Conservation (phyloP, 176 grass and related monocot species). For the Oryza meridionalis region DNA sequence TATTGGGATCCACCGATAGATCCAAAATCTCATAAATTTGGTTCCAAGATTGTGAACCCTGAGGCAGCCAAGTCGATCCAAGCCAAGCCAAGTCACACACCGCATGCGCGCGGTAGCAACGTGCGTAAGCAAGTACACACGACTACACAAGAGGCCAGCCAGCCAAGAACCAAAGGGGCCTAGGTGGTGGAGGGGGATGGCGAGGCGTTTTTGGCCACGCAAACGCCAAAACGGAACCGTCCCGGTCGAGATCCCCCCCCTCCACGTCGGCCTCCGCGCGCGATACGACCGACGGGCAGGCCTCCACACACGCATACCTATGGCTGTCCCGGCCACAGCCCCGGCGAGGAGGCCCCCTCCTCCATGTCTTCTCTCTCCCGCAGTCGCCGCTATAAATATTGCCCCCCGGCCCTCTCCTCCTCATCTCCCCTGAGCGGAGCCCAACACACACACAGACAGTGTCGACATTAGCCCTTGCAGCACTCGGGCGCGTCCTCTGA, state of each 20-base stretch:
- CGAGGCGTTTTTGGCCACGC: slow-evolving; percentile 38
- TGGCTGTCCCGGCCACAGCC: slow-evolving; percentile 40
- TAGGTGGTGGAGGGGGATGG: slow-evolving; percentile 9
- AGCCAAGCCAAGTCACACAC: not conserved
- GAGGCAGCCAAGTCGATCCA: not conserved
- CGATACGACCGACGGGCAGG: not conserved
- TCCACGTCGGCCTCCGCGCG: slow-evolving; percentile 45
- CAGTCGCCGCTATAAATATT: slow-evolving; percentile 41
- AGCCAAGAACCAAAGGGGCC: not conserved
- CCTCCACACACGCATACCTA: not conserved
- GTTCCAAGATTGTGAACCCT: not conserved
- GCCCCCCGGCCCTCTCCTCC: not conserved
- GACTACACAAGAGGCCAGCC: not conserved
- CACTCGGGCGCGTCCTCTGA: not conserved
- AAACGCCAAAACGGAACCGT: slow-evolving; percentile 16
- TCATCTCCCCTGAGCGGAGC: not conserved
- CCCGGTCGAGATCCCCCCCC: slow-evolving; percentile 24
- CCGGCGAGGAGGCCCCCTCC: slow-evolving; percentile 23
- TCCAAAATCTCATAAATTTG: not conserved
- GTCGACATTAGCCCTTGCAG: slow-evolving; percentile 11
- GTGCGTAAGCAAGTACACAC: not conserved
- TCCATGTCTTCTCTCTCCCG: not conserved
- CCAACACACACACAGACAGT: not conserved
- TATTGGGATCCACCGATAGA: not conserved
- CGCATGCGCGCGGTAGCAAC: not conserved